These are phyloP conservation scores for Sarcocystis neurona DNA, from an alignment of 169 alveolate species.

Conservation along the genomic window DNA sequence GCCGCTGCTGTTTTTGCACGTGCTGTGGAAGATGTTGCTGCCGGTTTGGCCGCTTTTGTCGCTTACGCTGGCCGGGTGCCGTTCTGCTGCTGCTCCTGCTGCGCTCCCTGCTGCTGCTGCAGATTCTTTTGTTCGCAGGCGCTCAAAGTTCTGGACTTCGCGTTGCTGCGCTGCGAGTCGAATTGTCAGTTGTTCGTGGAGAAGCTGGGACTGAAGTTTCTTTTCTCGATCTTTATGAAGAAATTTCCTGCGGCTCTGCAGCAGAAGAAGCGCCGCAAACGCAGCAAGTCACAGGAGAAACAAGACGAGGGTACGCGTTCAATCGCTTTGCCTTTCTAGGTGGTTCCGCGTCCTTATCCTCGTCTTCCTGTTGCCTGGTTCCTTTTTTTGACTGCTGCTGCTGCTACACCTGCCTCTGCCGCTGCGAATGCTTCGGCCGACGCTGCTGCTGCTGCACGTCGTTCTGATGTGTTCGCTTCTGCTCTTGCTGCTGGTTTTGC, in stretches of 20 bases:
- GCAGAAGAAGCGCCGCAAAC: background rate
- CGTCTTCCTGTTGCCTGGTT: too few species aligned
- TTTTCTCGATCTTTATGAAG: slow-evolving; percentile 74
- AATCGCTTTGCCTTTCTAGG: slow-evolving; percentile 43
- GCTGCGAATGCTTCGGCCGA: background rate
- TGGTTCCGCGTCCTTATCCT: too few species aligned
- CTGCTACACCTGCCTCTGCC: slow-evolving; percentile 43
- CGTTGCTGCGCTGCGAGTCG: slow-evolving; percentile 70
- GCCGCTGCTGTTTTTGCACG: too few species aligned
- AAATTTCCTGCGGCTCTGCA: slow-evolving; percentile 68
- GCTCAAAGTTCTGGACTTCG: slow-evolving; percentile 71
- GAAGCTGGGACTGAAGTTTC: slow-evolving; percentile 69
- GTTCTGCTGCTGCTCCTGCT: background rate
- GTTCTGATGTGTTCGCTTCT: too few species aligned
- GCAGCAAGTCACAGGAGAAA: slow-evolving; percentile 58
- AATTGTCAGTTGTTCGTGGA: slow-evolving; percentile 73
- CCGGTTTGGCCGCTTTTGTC: too few species aligned
- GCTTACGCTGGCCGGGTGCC: too few species aligned
- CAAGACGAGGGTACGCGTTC: slow-evolving; percentile 65
- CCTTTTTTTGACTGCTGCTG: too few species aligned
- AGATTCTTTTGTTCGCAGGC: slow-evolving; percentile 70
- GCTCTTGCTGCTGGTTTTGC: too few species aligned
- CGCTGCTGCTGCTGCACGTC: background rate
- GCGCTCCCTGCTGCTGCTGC: background rate
- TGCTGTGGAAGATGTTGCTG: too few species aligned